These are phyloP conservation scores for Agarophyton chilense DNA, from an alignment of 23 red algal species.

Conservation along the genomic window DNA sequence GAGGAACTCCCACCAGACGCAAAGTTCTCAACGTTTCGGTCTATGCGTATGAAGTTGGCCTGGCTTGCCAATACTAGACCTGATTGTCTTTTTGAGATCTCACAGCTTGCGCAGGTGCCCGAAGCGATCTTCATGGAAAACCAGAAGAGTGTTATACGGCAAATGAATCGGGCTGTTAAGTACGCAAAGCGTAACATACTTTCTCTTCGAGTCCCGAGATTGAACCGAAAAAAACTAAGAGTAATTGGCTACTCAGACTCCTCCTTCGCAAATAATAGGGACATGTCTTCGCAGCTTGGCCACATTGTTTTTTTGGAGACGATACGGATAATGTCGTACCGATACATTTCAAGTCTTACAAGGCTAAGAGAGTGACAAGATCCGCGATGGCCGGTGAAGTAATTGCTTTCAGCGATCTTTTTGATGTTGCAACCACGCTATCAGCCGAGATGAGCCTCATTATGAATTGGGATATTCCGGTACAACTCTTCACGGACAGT, in stretches of 20 bases:
- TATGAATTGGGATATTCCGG: too few relatives aligned
- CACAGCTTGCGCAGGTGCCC: too few relatives aligned
- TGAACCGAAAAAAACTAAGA: not conserved
- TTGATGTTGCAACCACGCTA: too few relatives aligned
- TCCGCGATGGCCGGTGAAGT: constrained; percentile 52
- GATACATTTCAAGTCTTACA: constrained; percentile 44
- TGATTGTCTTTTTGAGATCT: too few relatives aligned
- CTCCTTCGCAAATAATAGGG: too few relatives aligned
- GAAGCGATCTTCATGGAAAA: constrained; percentile 10
- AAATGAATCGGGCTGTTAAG: constrained; percentile 22
- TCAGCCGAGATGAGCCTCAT: too few relatives aligned
- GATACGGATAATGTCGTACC: not conserved
- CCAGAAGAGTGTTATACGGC: not conserved
- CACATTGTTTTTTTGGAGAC: constrained; percentile 28
- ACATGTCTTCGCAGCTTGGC: constrained; percentile 32
- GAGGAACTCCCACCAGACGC: too few relatives aligned
- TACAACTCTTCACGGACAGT: too few relatives aligned
- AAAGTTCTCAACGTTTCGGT: too few relatives aligned
- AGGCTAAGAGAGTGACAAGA: not conserved
- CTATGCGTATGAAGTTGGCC: too few relatives aligned
- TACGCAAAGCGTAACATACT: not conserved
- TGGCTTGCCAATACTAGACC: too few relatives aligned
- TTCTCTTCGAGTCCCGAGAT: not conserved
- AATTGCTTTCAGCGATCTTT: too few relatives aligned
- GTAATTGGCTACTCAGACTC: constrained; percentile 35